These are phyloP conservation scores for Megacollybia marginata DNA, from an alignment of 768 basidiomycete species.

Conservation along the genomic window DNA sequence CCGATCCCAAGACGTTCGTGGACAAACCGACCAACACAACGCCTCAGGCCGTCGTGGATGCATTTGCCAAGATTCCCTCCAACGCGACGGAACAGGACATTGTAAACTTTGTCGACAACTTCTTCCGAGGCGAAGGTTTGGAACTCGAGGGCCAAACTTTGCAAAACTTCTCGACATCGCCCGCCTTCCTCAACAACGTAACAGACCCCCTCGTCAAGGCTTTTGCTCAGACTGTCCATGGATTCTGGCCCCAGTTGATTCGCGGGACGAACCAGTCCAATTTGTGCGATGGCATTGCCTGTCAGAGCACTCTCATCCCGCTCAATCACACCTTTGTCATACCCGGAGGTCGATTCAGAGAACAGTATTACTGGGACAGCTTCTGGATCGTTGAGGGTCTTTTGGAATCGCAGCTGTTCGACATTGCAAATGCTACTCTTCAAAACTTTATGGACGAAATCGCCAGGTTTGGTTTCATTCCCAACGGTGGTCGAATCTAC, in stretches of 20 bases:
- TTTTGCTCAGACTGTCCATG: conserved; percentile 74
- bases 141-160: conserved; percentile 66
- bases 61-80: conserved; percentile 48
- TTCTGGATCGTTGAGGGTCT: conserved; percentile 88
- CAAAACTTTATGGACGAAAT: conserved; percentile 96
- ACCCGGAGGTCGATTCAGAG: conserved; percentile 74
- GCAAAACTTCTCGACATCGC: conserved; percentile 51
- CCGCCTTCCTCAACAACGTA: conserved; percentile 66
- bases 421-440: conserved; percentile 67
- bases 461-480: conserved; percentile 79
- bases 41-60: conserved; percentile 57
- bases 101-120: conserved; percentile 59
- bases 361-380: conserved; percentile 70
- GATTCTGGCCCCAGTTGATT: conserved; percentile 79
- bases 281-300: conserved; percentile 53
- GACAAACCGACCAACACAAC: conserved; percentile 77
- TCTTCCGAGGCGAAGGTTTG: conserved; percentile 81
- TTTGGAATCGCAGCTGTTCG: conserved; percentile 70
- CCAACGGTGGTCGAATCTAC: conserved; percentile 90
- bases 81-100: conserved; percentile 56
- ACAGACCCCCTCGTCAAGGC: conserved; percentile 60
- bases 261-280: conserved; percentile 64
- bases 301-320: conserved; percentile 83
- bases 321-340: conserved; percentile 89
- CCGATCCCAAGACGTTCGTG: conserved; percentile 84